Percentiles rank a stretch among this genome's conserved stretches.
Conservation (phyloP, 176 grass and related monocot genomes). For the Aegilops umbellulata region DNA sequence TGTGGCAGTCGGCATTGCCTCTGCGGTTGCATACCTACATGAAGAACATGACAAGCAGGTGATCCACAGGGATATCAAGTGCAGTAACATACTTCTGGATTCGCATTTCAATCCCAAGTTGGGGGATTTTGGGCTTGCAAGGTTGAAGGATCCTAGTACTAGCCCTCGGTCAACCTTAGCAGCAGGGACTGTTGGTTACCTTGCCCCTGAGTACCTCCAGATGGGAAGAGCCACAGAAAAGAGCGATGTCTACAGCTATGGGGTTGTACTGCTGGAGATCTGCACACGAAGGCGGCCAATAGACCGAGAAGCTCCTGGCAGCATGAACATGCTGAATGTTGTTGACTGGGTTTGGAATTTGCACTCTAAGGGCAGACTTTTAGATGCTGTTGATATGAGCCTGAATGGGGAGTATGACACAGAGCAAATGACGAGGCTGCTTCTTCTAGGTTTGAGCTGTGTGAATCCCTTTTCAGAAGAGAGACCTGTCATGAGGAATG, state of each 20-base stretch:
- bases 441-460: constrained; percentile 57
- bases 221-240: constrained; percentile 54
- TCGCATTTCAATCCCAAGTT: constrained; percentile 34
- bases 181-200: constrained; percentile 58
- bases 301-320: constrained; percentile 23
- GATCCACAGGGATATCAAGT: constrained; percentile 67
- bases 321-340: constrained; percentile 46
- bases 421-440: constrained; percentile 46
- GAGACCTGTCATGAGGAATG: constrained; percentile 49
- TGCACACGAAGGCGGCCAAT: constrained; percentile 48
- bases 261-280: constrained; percentile 56
- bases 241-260: constrained; percentile 59
- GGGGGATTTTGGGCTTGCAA: constrained; percentile 53
- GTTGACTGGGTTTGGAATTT: constrained; percentile 57
- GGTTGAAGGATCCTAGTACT: constrained; percentile 40
- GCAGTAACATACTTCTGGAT: constrained; percentile 53
- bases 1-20: constrained; percentile 46
- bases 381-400: constrained; percentile 38
- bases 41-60: constrained; percentile 47
- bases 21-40: constrained; percentile 40
- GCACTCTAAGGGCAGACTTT: constrained; percentile 38
- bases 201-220: constrained; percentile 59
- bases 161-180: constrained; percentile 51
- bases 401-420: constrained; percentile 47
- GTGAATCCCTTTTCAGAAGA: constrained; percentile 48